These are phyloP conservation scores for Zarea fungicola DNA, from an alignment of 2,329 filamentous ascomycete species.

Conservation along the genomic window DNA sequence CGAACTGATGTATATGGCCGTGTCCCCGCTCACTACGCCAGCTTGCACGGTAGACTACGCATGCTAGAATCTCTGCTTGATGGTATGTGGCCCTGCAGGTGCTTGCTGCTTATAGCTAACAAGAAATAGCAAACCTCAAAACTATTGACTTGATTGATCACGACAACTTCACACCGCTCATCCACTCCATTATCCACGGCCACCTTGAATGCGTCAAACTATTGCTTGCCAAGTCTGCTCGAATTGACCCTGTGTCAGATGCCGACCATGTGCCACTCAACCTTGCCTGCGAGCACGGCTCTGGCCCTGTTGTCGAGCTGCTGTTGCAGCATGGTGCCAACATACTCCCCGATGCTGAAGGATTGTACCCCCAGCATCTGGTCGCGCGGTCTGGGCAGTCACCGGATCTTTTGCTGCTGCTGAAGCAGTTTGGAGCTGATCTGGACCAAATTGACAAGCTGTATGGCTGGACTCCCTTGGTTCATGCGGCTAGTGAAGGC, in stretches of 20 bases:
- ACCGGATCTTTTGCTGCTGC: slow-evolving; percentile 69
- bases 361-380: slow-evolving; percentile 92
- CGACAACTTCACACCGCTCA: slow-evolving; percentile 93
- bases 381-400: slow-evolving; percentile 85
- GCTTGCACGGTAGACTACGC: slow-evolving; percentile 83
- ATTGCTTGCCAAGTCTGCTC: slow-evolving; percentile 71
- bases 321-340: slow-evolving; percentile 74
- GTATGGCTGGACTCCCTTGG: slow-evolving; percentile 94
- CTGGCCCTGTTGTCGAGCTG: slow-evolving; percentile 75
- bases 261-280: slow-evolving; percentile 93
- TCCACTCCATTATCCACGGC: slow-evolving; percentile 89
- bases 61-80: slow-evolving; percentile 72
- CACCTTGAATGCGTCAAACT: slow-evolving; percentile 74
- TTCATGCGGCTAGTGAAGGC: slow-evolving; percentile 94
- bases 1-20: slow-evolving; percentile 90
- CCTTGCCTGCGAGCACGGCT: slow-evolving; percentile 89
- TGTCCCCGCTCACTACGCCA: slow-evolving; percentile 91
- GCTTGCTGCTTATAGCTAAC: slow-evolving; percentile 11
- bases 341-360: slow-evolving; percentile 92
- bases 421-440: slow-evolving; percentile 82
- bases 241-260: slow-evolving; percentile 79
- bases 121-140: slow-evolving; percentile 51
- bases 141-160: slow-evolving; percentile 89
- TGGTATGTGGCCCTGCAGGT: slow-evolving; percentile 43
- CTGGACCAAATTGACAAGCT: slow-evolving; percentile 91